Conservation (phyloP, 208 protist genomes). For the Wallacemonas sp. region DNA sequence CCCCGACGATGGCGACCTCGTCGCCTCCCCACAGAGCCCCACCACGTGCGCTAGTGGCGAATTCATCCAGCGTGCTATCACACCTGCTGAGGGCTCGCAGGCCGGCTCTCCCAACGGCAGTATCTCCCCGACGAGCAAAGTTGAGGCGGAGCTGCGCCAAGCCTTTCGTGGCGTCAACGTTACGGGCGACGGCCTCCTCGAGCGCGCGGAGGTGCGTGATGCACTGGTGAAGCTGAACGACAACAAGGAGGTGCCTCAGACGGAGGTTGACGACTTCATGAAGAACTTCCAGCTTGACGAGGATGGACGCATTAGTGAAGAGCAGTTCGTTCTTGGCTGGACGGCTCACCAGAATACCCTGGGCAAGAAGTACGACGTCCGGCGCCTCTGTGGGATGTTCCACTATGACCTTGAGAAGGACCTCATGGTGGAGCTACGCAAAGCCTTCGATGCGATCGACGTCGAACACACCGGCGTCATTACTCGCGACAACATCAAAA, state of each 20-base stretch:
- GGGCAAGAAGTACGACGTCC: constrained; percentile 81
- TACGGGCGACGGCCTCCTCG: constrained; percentile 72
- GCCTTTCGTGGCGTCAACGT: constrained; percentile 83
- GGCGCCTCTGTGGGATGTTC: constrained; percentile 75
- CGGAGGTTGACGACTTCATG: constrained; percentile 81
- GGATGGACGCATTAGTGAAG: constrained; percentile 81
- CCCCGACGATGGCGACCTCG: constrained; percentile 28
- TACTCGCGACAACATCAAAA: constrained; percentile 68
- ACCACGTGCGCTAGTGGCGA: constrained; percentile 20
- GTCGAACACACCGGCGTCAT: constrained; percentile 76
- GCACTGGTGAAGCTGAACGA: constrained; percentile 89
- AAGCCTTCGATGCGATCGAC: constrained; percentile 84
- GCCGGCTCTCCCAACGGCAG: constrained; percentile 13
- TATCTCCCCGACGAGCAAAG: constrained; percentile 33
- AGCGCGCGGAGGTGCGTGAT: constrained; percentile 79
- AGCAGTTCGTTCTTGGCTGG: constrained; percentile 85
- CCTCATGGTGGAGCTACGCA: constrained; percentile 67
- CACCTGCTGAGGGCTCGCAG: constrained; percentile 31
- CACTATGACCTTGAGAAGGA: constrained; percentile 85
- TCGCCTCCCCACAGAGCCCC: constrained; percentile 26
- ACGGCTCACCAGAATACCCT: constrained; percentile 69
- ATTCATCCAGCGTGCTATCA: constrained; percentile 65
- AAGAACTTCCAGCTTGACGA: constrained; percentile 72
- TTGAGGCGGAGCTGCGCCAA: constrained; percentile 53
- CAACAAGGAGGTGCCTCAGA: constrained; percentile 44